These are phyloP conservation scores for Xylaria sp. DNA, from an alignment of 2,329 filamentous ascomycete species.

Conservation along the genomic window DNA sequence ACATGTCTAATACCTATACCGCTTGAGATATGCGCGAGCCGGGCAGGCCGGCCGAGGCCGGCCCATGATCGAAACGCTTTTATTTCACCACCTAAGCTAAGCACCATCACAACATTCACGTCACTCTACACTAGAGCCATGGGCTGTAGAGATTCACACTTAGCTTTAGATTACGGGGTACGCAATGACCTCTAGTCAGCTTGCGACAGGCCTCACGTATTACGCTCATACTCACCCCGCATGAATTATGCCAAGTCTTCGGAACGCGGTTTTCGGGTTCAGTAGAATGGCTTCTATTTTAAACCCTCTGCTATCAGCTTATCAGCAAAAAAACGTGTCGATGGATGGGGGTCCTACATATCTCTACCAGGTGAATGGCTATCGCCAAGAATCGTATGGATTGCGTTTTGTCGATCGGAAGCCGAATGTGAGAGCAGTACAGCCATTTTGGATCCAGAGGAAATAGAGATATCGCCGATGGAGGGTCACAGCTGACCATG, in stretches of 20 bases:
- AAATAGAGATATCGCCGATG: conserved; percentile 26
- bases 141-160: neutral
- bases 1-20: neutral
- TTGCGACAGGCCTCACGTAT: neutral
- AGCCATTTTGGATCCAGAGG: conserved; percentile 13
- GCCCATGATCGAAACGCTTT: neutral
- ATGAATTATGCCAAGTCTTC: neutral
- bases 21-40: conserved; percentile 13
- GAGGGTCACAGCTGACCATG: conserved; percentile 20
- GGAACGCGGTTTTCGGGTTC: neutral
- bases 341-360: conserved; percentile 4
- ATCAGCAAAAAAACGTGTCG: conserved; percentile 11
- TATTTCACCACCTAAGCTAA: neutral
- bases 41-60: neutral
- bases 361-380: neutral
- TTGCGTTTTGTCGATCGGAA: conserved; percentile 19
- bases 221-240: neutral
- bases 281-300: conserved; percentile 20
- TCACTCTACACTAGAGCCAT: neutral
- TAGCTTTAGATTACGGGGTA: neutral
- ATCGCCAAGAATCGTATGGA: conserved; percentile 29
- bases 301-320: conserved; percentile 30
- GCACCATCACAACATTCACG: neutral
- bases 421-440: neutral
- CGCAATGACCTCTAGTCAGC: conserved; percentile 11